Base-by-base conservation (phyloP, 1,139 yeast species). In the Geotrichum carabidarum region DNA sequence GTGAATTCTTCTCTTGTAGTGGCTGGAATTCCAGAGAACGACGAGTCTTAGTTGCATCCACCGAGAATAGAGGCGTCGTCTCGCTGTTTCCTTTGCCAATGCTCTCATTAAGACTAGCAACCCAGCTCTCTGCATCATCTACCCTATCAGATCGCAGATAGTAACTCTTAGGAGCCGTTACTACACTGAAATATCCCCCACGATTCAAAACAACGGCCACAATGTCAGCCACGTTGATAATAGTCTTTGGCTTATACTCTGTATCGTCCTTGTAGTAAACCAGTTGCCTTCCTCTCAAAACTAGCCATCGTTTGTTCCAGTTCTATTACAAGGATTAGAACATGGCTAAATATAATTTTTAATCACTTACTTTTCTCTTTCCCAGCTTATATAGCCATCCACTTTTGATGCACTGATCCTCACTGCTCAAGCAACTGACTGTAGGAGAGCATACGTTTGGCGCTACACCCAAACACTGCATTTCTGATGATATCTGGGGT, bases 261-360 rank as follows among this genome's bases (percentile, higher is more conserved):
- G 74, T 69, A 14, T 76, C 74, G 61, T 81, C 83, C 62, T 81
- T 81, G 65, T 82, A 82, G 65, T 78, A 80, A 14, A 82, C 73
- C 40, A 82, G 69, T 62, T 80, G 86, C 50, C 76, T 72, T 17
- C 72, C 71, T 41, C 87, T 69, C n/a, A 82, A 69, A 2, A 81
- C 84, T 59, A 80, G 79, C 87, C 87, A 82, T 41, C 74, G 68
- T 57, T 73, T 71, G 60, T 74, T 76, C 84, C 84, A 80, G 41
- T 64, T 60, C 62, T 67, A 59, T 27, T 27, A 15, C 7, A 46
- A 18, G 15, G 14, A 7, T 34, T 34, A 34, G 37, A 22, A 22
- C 37, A 34, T 4, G 12, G 14, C 37, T 34, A n/a, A 34, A 6
- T 4, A 11, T n/a, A 34, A 11, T 7, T 34, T 3, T 34, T 12